Percentiles rank a stretch among this genome's conserved stretches.
Evolutionary conservation across 2,329 filamentous ascomycete species (phyloP).

Genomic region (Botrytis cinerea): DNA sequence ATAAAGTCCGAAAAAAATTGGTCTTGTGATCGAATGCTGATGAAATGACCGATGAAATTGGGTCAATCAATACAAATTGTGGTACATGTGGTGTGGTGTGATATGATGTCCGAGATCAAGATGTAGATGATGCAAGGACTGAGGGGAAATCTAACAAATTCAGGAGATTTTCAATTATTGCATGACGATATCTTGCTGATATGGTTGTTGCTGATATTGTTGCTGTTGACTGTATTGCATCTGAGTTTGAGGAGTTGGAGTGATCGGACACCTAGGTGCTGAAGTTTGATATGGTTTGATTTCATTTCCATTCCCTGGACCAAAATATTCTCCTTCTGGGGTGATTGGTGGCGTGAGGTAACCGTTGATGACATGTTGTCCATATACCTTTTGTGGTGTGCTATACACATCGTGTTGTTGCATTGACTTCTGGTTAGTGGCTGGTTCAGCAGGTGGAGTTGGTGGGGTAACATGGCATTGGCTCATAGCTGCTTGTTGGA

Average conservation of each 20-base stretch:
- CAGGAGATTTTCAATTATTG: slow-evolving; percentile 30
- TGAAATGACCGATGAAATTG: slow-evolving; percentile 16
- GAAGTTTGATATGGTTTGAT: slow-evolving; percentile 35
- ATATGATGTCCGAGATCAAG: slow-evolving; percentile 18
- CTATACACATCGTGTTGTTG: slow-evolving; percentile 57
- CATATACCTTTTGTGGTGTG: slow-evolving; percentile 77
- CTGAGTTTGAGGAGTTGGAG: slow-evolving; percentile 57
- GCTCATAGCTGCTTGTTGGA: slow-evolving; percentile 58
- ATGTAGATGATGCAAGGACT: not conserved
- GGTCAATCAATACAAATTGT: slow-evolving; percentile 28
- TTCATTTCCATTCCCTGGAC: slow-evolving; percentile 32
- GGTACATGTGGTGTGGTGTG: slow-evolving; percentile 20
- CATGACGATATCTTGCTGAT: slow-evolving; percentile 46
- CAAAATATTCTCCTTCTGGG: slow-evolving; percentile 65
- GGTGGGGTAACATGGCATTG: slow-evolving; percentile 59
- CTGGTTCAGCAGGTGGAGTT: slow-evolving; percentile 58
- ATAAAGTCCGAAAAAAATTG: not conserved
- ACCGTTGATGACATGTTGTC: slow-evolving; percentile 64
- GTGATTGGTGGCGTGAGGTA: slow-evolving; percentile 87
- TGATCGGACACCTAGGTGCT: slow-evolving; percentile 57
- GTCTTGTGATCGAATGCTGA: slow-evolving; percentile 17
- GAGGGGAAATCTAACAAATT: slow-evolving; percentile 8
- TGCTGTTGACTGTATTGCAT: slow-evolving; percentile 46
- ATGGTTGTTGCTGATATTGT: slow-evolving; percentile 46
- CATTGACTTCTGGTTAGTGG: slow-evolving; percentile 49